Evolutionary conservation across 345 rosid species (phyloP).

Genomic region (Streptanthus diversifolius): DNA sequence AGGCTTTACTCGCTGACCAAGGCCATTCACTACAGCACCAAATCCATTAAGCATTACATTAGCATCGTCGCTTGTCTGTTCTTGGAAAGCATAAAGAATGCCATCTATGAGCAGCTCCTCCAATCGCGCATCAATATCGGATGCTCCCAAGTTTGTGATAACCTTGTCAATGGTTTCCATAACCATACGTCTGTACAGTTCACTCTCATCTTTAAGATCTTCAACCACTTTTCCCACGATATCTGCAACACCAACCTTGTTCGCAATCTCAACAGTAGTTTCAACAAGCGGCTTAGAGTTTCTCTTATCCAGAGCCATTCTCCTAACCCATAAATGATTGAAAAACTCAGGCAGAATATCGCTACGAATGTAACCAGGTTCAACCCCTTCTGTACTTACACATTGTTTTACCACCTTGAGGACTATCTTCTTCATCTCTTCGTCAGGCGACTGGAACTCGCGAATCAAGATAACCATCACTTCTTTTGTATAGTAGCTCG

Average conservation of each 20-base stretch:
- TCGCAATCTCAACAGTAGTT: constrained; percentile 96
- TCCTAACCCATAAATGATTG: constrained; percentile 87
- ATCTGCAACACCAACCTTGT: constrained; percentile 95
- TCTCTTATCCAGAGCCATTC: constrained; percentile 96
- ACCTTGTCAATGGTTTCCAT: constrained; percentile 99
- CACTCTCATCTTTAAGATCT: constrained; percentile 97
- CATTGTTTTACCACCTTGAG: constrained; percentile 98
- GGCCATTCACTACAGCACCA: constrained; percentile 95
- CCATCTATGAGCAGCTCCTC: constrained; percentile 98
- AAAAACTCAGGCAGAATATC: constrained; percentile 97
- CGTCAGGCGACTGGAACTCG: constrained; percentile 99
- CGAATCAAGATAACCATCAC: constrained; percentile 91
- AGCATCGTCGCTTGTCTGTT: constrained; percentile 94
- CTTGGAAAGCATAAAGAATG: constrained; percentile 97
- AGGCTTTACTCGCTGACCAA: constrained; percentile 96
- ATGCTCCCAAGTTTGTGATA: constrained; percentile 85
- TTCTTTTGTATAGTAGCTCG: constrained; percentile 94
- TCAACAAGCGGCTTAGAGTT: constrained; percentile 92
- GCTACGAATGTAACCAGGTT: constrained; percentile 77
- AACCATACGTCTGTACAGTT: constrained; percentile 88
- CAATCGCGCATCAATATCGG: constrained; percentile 89
- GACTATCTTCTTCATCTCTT: constrained; percentile 98
- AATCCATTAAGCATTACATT: constrained; percentile 99
- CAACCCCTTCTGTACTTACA: constrained; percentile 98
- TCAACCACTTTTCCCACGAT: constrained; percentile 86